Evolutionary conservation across 2,329 filamentous ascomycete species (phyloP), one percentile per base, ranked within the genome.

Genomic region (Fusarium annulatum): DNA sequence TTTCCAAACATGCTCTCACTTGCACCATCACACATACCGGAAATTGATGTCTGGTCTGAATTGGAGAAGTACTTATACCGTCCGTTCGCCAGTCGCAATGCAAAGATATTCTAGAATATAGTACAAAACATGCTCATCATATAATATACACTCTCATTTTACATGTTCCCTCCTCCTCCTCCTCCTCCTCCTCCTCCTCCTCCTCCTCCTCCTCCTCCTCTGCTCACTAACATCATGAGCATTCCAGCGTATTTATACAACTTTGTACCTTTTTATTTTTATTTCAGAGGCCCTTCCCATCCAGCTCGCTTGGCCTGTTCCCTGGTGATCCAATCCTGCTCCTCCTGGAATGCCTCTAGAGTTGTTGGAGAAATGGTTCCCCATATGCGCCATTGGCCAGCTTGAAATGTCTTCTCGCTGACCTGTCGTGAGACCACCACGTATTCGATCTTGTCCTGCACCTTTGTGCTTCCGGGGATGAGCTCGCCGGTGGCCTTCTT

Each of bases 371-470:
- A 80, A 36, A 89, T 83, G 26, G 89, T 92, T 19, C 92, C 92
- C 88, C 91, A 92, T 57, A 93, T 80, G 78, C 84, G 86, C 92
- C 92, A 94, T 5, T 86, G 83, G 34, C 80, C 82, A 63, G 85
- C 80, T 77, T 84, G 79, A 72, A 84, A 88, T 26, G 87, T 88
- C 61, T 78, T 80, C 52, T 81, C 82, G 77, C 86, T 82, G 48
- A 88, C 71, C 36, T 81, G 64, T 34, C 85, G 78, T 77, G 90
- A 88, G 51, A 94, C 73, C 43, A 93, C 90, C 9, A 94, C 72
- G 77, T 93, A 89, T 84, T 94, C 92, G 4, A 86, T 80, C 74
- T 91, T 85, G 56, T 88, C 83, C 76, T 88, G 86, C 72, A 87
- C 83, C 77, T 86, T 85, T 49, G 85, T 84, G 67, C 82, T 85